phyloP scores from a whole-genome alignment of 495 filamentous ascomycete genomes.

The Tetracladium marchalianum region DNA sequence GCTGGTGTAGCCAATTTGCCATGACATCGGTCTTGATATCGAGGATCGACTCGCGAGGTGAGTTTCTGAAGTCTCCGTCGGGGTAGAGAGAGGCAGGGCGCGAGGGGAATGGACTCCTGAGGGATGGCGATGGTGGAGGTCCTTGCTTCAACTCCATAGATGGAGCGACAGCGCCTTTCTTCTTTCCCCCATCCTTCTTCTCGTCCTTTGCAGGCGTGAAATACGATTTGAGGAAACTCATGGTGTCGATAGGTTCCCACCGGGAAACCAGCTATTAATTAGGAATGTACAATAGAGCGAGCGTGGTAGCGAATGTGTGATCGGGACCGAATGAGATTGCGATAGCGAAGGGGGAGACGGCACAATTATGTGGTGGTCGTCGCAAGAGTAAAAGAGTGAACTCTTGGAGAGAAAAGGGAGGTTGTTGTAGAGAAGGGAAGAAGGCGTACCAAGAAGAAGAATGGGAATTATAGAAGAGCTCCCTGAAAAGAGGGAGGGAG shows the following conservation, averaged over 20 bases:
- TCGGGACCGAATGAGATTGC: background rate
- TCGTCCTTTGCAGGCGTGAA: slow-evolving; percentile 16
- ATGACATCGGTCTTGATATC: slow-evolving; percentile 50
- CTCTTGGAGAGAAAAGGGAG: background rate
- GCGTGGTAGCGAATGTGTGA: background rate
- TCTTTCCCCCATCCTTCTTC: background rate
- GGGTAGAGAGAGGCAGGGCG: slow-evolving; percentile 31
- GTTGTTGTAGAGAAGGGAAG: no score
- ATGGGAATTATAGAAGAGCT: no score
- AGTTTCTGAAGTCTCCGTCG: slow-evolving; percentile 33
- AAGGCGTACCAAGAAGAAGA: no score
- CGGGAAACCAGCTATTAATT: background rate
- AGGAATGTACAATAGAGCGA: no score
- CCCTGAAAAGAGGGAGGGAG: no score
- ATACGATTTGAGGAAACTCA: slow-evolving; percentile 24
- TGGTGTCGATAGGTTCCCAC: slow-evolving; percentile 1
- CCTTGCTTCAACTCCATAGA: slow-evolving; percentile 6
- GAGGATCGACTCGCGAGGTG: slow-evolving; percentile 26
- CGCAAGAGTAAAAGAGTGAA: background rate
- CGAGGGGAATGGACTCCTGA: background rate
- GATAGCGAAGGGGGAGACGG: background rate
- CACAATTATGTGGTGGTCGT: slow-evolving; percentile 1
- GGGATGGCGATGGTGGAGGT: background rate
- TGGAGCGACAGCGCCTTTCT: slow-evolving; percentile 18
- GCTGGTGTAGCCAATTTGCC: slow-evolving; percentile 51